Base-by-base conservation (phyloP, 2,329 filamentous ascomycete species). In the Pseudofabraea citricarpa region DNA sequence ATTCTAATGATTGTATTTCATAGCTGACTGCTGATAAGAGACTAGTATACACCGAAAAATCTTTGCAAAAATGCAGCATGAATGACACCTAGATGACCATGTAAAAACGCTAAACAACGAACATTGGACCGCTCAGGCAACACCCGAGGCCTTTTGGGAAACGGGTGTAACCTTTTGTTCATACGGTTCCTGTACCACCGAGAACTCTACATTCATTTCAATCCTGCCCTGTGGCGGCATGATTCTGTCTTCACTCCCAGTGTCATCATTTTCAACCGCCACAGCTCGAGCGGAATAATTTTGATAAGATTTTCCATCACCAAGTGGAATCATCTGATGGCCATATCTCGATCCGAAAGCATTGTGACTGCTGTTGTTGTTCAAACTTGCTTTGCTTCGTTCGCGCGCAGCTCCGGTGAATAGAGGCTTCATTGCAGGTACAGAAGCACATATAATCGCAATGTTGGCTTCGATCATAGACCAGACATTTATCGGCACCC, bases 391-490 rank as follows among this genome's bases (percentile, higher is more conserved):
- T 29, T 29, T 29, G 15, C 10, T 29, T 29, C 26, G 26, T n/a
- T 29, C 26, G 15, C 26, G 26, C 3, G 15, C 26, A 29, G 26
- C 26, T 29, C 26, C 26, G 12, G 26, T 29, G 3, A 29, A 29
- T 10, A 29, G 26, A 29, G 26, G 26, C 15, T 29, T 29, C 26
- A 29, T 29, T 6, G 26, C 26, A n/a, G 58, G 54, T 13, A 54
- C 49, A 13, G 57, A 59, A 16, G 55, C 54, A 47, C 59, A 60
- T n/a, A 60, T 43, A 6, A 63, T 55, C 12, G 53, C 59, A 3
- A 59, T 37, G 35, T 61, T 60, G 43, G 62, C 52, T 40, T 62
- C 59, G 36, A 61, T 47, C 48, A 62, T 58, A 2, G 56, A 59
- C 60, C 58, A 63, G 5, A 52, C 53, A 31, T 54, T 57, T 31